Conservation (phyloP, 2,329 filamentous ascomycete genomes). For the Thyridium curvatum region DNA sequence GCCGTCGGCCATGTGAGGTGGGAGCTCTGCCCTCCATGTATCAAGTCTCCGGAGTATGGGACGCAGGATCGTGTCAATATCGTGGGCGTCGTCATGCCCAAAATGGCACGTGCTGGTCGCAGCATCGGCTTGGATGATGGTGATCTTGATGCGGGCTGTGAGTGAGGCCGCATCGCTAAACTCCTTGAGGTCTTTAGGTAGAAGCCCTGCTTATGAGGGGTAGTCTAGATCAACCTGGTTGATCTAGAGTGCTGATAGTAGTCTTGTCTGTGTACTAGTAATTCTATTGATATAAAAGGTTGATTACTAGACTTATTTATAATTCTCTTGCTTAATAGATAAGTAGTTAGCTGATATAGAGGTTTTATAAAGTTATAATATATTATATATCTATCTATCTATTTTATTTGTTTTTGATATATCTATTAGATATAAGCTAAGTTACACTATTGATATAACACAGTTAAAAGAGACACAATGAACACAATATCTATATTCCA, state of each 20-base stretch:
- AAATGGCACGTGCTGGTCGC: neutral
- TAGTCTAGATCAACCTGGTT: conserved; percentile 2
- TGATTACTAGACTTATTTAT: conserved; percentile 3
- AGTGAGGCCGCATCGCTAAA: conserved; percentile 3
- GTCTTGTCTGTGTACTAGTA: conserved; percentile 4
- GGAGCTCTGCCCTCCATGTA: too few relatives aligned
- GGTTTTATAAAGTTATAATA: conserved; percentile 2
- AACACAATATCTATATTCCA: too few relatives aligned
- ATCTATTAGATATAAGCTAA: too few relatives aligned
- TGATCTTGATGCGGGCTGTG: conserved; percentile 4
- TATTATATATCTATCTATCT: too few relatives aligned
- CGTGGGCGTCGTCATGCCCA: neutral
- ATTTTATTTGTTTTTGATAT: too few relatives aligned
- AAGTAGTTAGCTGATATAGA: neutral
- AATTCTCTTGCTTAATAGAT: conserved; percentile 1
- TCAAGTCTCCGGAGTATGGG: too few relatives aligned
- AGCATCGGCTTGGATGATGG: conserved; percentile 3
- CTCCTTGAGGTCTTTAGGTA: neutral
- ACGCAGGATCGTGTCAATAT: too few relatives aligned
- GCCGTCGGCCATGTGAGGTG: too few relatives aligned
- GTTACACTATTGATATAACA: too few relatives aligned
- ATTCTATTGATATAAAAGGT: conserved; percentile 6
- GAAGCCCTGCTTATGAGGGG: conserved; percentile 1
- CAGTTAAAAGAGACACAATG: too few relatives aligned
- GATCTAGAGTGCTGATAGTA: conserved; percentile 2